Conservation (phyloP, 371 early-diverging fungal species). For the Cokeromyces recurvatus region DNA sequence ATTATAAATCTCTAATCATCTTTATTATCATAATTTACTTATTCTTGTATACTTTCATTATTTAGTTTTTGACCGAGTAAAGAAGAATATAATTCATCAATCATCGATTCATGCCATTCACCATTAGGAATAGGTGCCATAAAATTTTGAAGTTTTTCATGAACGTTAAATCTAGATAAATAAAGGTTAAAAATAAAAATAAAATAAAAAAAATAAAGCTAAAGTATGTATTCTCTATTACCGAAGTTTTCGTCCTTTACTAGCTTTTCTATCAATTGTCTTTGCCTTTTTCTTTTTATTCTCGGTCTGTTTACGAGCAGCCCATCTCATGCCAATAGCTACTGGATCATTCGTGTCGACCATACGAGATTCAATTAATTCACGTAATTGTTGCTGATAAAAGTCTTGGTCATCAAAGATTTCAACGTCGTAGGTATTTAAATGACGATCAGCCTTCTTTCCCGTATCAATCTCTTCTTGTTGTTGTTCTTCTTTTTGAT, state of each 20-base stretch:
- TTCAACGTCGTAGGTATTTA: constrained; percentile 74
- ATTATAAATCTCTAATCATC: too few species aligned
- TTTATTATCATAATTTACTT: too few species aligned
- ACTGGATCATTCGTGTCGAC: constrained; percentile 82
- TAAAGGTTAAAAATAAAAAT: neutral
- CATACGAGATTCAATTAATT: constrained; percentile 91
- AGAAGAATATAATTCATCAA: constrained; percentile 80
- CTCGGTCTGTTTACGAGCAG: constrained; percentile 67
- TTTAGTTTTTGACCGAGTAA: constrained; percentile 71
- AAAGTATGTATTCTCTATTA: constrained; percentile 30
- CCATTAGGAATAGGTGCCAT: constrained; percentile 90
- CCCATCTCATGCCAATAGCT: constrained; percentile 77
- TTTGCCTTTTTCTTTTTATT: constrained; percentile 71
- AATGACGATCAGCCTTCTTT: constrained; percentile 53
- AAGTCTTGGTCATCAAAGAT: constrained; percentile 96
- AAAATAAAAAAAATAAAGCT: neutral
- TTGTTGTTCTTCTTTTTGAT: constrained; percentile 1
- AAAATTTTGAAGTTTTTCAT: constrained; percentile 92
- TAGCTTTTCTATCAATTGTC: constrained; percentile 77
- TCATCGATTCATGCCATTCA: constrained; percentile 89
- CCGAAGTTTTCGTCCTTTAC: constrained; percentile 89
- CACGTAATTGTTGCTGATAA: constrained; percentile 87
- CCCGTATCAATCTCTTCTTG: constrained; percentile 18
- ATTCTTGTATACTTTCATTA: too few species aligned
- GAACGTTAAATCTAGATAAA: constrained; percentile 81